Evolutionary conservation across 352 stramenopile species (phyloP), one percentile per base, ranked within the genome.

Genomic region (Phytophthora boehmeriae): DNA sequence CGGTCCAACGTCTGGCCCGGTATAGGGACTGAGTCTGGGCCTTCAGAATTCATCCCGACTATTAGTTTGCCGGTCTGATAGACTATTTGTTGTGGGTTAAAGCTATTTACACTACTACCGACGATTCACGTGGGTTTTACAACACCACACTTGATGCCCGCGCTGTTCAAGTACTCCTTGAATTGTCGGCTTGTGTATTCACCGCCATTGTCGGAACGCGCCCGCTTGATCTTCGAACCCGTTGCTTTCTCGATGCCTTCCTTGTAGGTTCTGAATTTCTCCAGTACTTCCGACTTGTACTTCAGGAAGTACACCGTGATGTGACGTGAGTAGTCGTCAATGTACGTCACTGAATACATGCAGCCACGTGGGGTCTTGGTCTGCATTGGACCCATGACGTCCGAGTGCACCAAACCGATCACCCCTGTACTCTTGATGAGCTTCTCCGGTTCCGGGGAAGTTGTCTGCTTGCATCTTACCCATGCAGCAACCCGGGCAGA

Each of bases 261-360:
- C 16, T 63, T 58, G 32, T 47, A 71, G 2, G 36, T 11, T 14
- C 48, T 55, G 17, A 75, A 64, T 5, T 56, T 58, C 1, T 34
- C 8, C 11, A 64, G 22, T 6, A 66, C 49, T 39, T 72, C 47
- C 0, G 55, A 66, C n/a, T 78, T 78, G 20, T 28, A 17, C 30
- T 48, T 65, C 22, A 75, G 6, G 8, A 66, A 65, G 20, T 74
- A 75, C 2, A 60, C 51, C 3, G 22, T 44, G 10, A 59, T 28
- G 47, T 63, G 52, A n/a, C 65, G 50, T 8, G 53, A 62, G 28
- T 45, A 64, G 35, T 75, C 61, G 14, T 30, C 25, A 6, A 30
- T 30, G 25, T 8, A 30, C 25, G 25, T 30, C 5, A 59, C 23
- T 16, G 54, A 14, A 27, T 69, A 61, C 20, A n/a, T 35, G 8